Evolutionary conservation across 306 rosid species (phyloP), one percentile per base, ranked within the genome.

Genomic region (Lathyrus tuberosus): DNA sequence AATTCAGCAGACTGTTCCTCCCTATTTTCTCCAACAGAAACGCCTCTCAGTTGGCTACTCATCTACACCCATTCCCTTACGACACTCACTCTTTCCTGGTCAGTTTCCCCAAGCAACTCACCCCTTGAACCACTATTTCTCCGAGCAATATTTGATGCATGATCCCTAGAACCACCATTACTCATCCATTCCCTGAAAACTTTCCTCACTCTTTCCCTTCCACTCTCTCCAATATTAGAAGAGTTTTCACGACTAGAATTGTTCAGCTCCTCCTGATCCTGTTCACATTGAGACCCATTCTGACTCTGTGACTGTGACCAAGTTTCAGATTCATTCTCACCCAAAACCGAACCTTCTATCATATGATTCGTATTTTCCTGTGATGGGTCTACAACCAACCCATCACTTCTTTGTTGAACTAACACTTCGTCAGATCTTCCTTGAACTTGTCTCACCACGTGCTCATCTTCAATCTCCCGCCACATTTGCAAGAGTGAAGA

Each of bases 151-250:
- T 80, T 76, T 5, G 92, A 71, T 40, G 78, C 69, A 28, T 53
- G 81, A 73, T 81, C 96, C 76, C 83, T 75, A 8, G 52, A 85
- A 71, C 96, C 90, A 78, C 79, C 90, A 78, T 70, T 86, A 64
- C 76, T 83, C 89, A 80, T 94, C 97, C 99, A 94, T 73, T 84
- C 99, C 82, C 80, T 88, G 69, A 94, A 94, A 81, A 88, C 76
- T 76, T 87, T 86, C 73, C 99, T 85, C 75, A 94, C 99, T 81
- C 99, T 85, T 72, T 69, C 97, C 90, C 97, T 88, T 61, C 89
- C 97, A 76, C 83, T 88, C 65, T 83, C 88, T 59, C 95, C 95
- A 33, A 88, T 69, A 80, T 87, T 90, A 68, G 89, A 72, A 30
- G 89, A 86, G 65, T 74, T 81, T 75, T 86, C 97, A 70, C 84